A percentile compares a stretch with the other conserved stretches of the same genome.
phyloP scores from a whole-genome alignment of 306 rosid species.

The Rosa persica region DNA sequence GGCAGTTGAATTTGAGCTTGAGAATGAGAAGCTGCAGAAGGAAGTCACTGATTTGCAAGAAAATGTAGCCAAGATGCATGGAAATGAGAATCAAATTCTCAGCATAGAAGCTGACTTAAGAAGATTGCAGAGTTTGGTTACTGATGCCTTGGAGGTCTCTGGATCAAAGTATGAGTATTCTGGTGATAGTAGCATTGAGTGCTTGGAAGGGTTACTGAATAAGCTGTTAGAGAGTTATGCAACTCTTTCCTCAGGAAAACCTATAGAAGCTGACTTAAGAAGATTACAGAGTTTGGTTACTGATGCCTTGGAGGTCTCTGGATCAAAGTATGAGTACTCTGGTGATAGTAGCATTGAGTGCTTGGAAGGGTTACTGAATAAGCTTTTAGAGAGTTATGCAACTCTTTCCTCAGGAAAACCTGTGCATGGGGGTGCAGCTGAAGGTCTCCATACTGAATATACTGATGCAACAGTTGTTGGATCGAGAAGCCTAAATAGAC shows the following conservation, averaged over 20 bases:
- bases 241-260: slow-evolving; percentile 29
- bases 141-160: slow-evolving; percentile 55
- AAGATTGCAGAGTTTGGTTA: slow-evolving; percentile 57
- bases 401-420: slow-evolving; percentile 40
- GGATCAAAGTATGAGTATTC: slow-evolving; percentile 43
- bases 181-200: slow-evolving; percentile 54
- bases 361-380: slow-evolving; percentile 64
- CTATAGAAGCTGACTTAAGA: slow-evolving; percentile 49
- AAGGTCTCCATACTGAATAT: slow-evolving; percentile 33
- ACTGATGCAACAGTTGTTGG: slow-evolving; percentile 31
- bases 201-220: slow-evolving; percentile 61
- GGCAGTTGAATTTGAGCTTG: slow-evolving; percentile 52
- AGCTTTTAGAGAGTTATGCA: slow-evolving; percentile 59
- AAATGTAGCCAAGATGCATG: slow-evolving; percentile 45
- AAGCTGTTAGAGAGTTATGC: slow-evolving; percentile 62
- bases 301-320: slow-evolving; percentile 58
- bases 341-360: slow-evolving; percentile 53
- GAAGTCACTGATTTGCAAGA: slow-evolving; percentile 57
- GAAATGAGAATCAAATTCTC: slow-evolving; percentile 44
- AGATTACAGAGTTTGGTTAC: slow-evolving; percentile 57
- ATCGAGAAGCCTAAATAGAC: slow-evolving; percentile 41
- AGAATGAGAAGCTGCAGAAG: slow-evolving; percentile 55
- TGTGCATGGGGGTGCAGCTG: slow-evolving; percentile 32
- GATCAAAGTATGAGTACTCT: slow-evolving; percentile 42
- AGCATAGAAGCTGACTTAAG: slow-evolving; percentile 50